These are phyloP conservation scores for Wickerhamiella alocasiicola DNA, from an alignment of 805 yeast species.

Conservation along the genomic window DNA sequence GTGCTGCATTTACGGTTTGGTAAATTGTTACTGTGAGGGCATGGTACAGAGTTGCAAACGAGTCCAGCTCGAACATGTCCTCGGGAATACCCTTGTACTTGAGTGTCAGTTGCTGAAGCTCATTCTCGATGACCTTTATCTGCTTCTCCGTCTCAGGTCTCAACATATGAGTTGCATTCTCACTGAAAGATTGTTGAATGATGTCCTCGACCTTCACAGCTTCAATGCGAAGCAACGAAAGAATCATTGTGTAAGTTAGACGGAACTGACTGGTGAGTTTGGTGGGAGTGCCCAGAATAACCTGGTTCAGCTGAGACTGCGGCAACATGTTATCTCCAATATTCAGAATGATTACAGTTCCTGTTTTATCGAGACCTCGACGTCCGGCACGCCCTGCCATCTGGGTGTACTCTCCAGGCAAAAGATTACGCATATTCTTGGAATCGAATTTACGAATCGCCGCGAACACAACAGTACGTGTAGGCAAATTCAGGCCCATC, in stretches of 20 bases:
- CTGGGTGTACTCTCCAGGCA: slow-evolving; percentile 96
- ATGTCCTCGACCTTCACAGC: slow-evolving; percentile 95
- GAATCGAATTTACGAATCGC: slow-evolving; percentile 88
- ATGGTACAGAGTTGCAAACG: background rate
- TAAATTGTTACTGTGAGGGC: slow-evolving; percentile 5
- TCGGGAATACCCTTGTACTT: slow-evolving; percentile 1
- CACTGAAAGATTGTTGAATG: slow-evolving; percentile 92
- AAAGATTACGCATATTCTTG: slow-evolving; percentile 58
- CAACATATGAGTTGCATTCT: slow-evolving; percentile 72
- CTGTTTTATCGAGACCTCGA: slow-evolving; percentile 85
- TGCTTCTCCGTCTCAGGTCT: slow-evolving; percentile 73
- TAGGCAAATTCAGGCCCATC: slow-evolving; percentile 94
- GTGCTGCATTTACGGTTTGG: slow-evolving; percentile 3
- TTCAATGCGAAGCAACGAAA: slow-evolving; percentile 82
- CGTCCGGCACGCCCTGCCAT: slow-evolving; percentile 99
- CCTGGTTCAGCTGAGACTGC: slow-evolving; percentile 50
- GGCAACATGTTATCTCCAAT: slow-evolving; percentile 25
- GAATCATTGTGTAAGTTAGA: slow-evolving; percentile 84
- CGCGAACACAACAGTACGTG: slow-evolving; percentile 88
- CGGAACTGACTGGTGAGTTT: slow-evolving; percentile 85
- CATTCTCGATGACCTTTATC: slow-evolving; percentile 40
- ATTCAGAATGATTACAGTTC: slow-evolving; percentile 89
- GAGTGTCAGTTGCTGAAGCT: slow-evolving; percentile 39
- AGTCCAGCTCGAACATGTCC: slow-evolving; percentile 4
- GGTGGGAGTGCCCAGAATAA: slow-evolving; percentile 80